Base-by-base conservation (phyloP, 2,329 filamentous ascomycete species). In the Fusarium buharicum region DNA sequence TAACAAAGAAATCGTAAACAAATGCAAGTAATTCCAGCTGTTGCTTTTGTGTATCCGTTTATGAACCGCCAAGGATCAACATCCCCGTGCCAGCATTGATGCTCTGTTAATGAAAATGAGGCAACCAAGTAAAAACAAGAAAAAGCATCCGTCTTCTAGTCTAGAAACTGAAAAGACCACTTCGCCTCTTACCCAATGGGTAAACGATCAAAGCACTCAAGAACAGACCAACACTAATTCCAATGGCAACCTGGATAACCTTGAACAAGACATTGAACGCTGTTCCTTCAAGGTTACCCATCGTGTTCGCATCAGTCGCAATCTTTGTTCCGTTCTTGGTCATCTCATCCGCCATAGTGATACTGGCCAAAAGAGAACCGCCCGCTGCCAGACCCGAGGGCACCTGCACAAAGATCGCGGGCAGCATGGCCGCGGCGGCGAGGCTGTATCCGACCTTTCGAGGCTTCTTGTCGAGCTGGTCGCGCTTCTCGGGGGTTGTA, bases 371-470 rank as follows among this genome's bases (percentile, higher is more conserved):
- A 16, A 89, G 75, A 13, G 84, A 86, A 1, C 86, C 86, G 24
- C 81, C 80, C 0, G 84, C 84, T 4, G 86, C 86, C n/a, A 89
- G 76, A 24, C 86, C 84, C 17, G 83, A 85, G 0, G 86, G 86
- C 22, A 89, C 86, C 62, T 87, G 86, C 2, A 89, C 84, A 62
- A 96, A 96, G 62, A 97, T 96, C 6, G 90, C 93, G 0, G 93
- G 93, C 10, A 97, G 78, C 82, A 97, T 91, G 2, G 91, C 90
- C 0, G 92, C 91, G 0, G 92, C 92, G 0, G 93, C 93, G 3
- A 96, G 84, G 2, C 90, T 90, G 72, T 93, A 92, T 12, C 89
- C 87, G 6, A 86, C 77, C 7, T 79, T 76, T 7, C 81, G 74
- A n/a, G 76, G 70, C 61, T 75, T 70, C 55, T 72, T 70, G 44